A percentile compares a stretch with the other conserved stretches of the same genome.
Conservation (phyloP, 1,284 basidiomycete species). For the Filobasidium uniguttulatum region DNA sequence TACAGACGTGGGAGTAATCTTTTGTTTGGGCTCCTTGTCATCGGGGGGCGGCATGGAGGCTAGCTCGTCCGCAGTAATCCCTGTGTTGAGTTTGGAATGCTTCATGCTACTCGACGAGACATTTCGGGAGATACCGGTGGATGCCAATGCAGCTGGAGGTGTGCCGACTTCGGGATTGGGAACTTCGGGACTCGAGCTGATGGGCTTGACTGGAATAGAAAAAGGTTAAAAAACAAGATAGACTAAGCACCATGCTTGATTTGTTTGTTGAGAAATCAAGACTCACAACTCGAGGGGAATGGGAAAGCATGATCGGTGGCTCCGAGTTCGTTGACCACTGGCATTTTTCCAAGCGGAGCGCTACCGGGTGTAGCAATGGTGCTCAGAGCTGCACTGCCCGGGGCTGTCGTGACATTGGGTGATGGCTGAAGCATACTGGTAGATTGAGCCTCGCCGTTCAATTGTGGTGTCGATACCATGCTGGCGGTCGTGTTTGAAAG, state of each 20-base stretch:
- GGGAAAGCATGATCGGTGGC: slow-evolving; percentile 9
- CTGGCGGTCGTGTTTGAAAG: too few species aligned
- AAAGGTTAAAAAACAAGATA: not conserved
- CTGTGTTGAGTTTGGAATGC: not conserved
- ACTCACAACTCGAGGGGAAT: slow-evolving; percentile 13
- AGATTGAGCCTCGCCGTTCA: too few species aligned
- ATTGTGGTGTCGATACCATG: too few species aligned
- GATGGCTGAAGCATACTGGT: too few species aligned
- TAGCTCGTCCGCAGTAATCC: not conserved
- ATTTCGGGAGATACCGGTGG: slow-evolving; percentile 14
- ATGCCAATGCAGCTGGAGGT: slow-evolving; percentile 20
- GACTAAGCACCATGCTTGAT: too few species aligned
- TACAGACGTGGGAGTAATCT: slow-evolving; percentile 3
- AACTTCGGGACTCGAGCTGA: slow-evolving; percentile 12
- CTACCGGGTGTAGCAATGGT: too few species aligned
- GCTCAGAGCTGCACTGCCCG: too few species aligned
- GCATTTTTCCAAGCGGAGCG: too few species aligned
- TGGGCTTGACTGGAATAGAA: slow-evolving; percentile 2
- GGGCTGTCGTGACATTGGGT: too few species aligned
- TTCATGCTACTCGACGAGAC: slow-evolving; percentile 7
- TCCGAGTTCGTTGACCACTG: too few species aligned
- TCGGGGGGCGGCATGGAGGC: not conserved
- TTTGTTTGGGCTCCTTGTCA: slow-evolving; percentile 1
- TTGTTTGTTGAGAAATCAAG: not conserved
- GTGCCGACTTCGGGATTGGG: slow-evolving; percentile 26